Base-by-base conservation (phyloP, 106 monocot species). In the Acorus gramineus region DNA sequence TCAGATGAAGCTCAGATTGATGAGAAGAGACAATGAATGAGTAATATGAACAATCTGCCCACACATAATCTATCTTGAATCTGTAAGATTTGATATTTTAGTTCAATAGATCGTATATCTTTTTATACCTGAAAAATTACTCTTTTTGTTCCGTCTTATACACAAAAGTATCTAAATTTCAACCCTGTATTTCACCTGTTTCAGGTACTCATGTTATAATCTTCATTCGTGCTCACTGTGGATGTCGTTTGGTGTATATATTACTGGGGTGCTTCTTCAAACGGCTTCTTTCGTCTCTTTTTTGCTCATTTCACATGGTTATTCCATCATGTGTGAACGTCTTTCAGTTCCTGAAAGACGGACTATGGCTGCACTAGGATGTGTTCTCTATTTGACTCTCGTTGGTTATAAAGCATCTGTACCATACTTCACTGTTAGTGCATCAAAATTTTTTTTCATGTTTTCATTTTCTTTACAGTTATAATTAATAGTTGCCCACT, bases 181-280 rank as follows among this genome's bases (percentile, higher is more conserved):
- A 63, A 11, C 3, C 11, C 50, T 11, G 28, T 6, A n/a, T n/a
- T 12, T 53, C 44, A 6, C 28, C 53, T 65, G 2, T 45, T 80
- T 66, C 79, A 98, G 96, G 96, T 85, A 88, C 66, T 87, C 95
- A 11, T 98, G 96, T 62, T 66, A 77, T 55, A 78, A 98, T 8
- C 69, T 85, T 67, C 76, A 92, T 68, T 69, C 73, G 53, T 98
- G 96, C 56, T 98, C 96, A 2, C 56, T 98, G 64, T 98, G 96
- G 96, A 83, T 98, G 66, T 88, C 91, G 5, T 98, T 91, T 69
- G 96, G 96, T 6, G 83, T 88, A 43, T 98, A 92, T 75, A 81
- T 92, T 57, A 81, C 88, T 28, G 96, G 91, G 62, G 76, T 92
- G 57, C 69, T 98, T 14, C 92, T 88, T 62, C 91, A 98, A 71